Base-by-base conservation (phyloP, 164 flowering plant genomes). In the Aristolochia californica region DNA sequence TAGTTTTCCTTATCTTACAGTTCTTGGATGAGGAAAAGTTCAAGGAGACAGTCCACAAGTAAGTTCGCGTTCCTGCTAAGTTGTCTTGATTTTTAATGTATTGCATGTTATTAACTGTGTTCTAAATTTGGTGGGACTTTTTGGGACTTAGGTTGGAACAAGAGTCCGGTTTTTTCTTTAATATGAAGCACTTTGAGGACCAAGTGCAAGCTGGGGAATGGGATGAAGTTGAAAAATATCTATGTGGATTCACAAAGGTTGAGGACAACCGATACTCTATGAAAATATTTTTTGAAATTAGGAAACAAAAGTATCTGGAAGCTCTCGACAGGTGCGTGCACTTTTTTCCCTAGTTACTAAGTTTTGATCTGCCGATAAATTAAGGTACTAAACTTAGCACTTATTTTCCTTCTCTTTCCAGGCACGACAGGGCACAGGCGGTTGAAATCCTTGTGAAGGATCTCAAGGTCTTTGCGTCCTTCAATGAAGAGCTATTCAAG, bases 11-110 rank as follows among this genome's bases (percentile, higher is more conserved):
- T 8, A 87, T 84, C 72, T 85, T 87, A 60, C 88, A 87, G 73
- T 82, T 83, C 62, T 79, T 87, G 5, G 95, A 87, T 22, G 95
- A 84, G 61, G 95, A 84, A 77, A 87, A 87, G 76, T 87, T 79
- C 72, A 87, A 77, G 71, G 91, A 81, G 44, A 78, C 84, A 38
- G 88, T 87, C 67, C 91, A 84, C 72, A 83, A 72, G 95, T 87
- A 75, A 57, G 76, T 64, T 18, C 10, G n/a, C 40, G 14, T 1
- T 18, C 34, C 59, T 30, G 28, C 27, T 24, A 57, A 21, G 26
- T 5, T 8, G 2, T 43, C 24, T 18, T 50, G 2, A 25, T 30
- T 62, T 30, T 40, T 34, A 55, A 21, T 30, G n/a, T 8, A 3
- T 43, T 28, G 20, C 53, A 61, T 21, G 43, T 40, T 57, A 18